Evolutionary conservation across 1,284 basidiomycete species (phyloP).

Genomic region (Hymenochaete sp.): DNA sequence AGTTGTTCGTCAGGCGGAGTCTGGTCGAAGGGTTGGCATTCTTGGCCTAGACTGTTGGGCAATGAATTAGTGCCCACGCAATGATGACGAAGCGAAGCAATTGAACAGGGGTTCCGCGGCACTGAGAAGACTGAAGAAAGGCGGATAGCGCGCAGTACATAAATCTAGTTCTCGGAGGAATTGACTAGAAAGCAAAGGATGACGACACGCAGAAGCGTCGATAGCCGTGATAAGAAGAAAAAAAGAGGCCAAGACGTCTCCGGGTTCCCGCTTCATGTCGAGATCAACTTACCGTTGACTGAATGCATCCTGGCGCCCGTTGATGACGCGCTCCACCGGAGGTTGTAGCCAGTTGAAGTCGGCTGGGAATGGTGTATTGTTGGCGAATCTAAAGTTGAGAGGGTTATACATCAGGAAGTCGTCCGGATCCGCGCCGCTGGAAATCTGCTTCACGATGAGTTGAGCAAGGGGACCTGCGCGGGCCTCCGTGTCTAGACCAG

Average conservation of each 20-base stretch:
- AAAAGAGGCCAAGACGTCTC: background rate
- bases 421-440: slow-evolving; percentile 39
- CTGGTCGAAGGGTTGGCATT: slow-evolving; percentile 46
- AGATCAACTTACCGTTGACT: slow-evolving; percentile 33
- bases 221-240: slow-evolving; percentile 1
- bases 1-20: slow-evolving; percentile 37
- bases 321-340: slow-evolving; percentile 33
- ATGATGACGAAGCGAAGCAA: slow-evolving; percentile 7
- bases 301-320: slow-evolving; percentile 41
- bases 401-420: slow-evolving; percentile 42
- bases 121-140: slow-evolving; percentile 2
- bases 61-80: no score
- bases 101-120: background rate
- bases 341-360: slow-evolving; percentile 40
- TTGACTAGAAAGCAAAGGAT: background rate
- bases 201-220: background rate
- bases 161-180: background rate
- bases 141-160: background rate
- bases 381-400: slow-evolving; percentile 41
- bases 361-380: slow-evolving; percentile 36
- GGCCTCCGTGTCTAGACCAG: slow-evolving; percentile 45
- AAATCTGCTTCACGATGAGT: slow-evolving; percentile 38
- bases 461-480: slow-evolving; percentile 45
- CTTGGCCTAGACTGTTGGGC: slow-evolving; percentile 40
- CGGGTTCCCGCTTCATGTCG: no score